A percentile compares a stretch with the other conserved stretches of the same genome.
phyloP scores from a whole-genome alignment of 73 alveolate genomes.

The Paramecium pentaurelia region DNA sequence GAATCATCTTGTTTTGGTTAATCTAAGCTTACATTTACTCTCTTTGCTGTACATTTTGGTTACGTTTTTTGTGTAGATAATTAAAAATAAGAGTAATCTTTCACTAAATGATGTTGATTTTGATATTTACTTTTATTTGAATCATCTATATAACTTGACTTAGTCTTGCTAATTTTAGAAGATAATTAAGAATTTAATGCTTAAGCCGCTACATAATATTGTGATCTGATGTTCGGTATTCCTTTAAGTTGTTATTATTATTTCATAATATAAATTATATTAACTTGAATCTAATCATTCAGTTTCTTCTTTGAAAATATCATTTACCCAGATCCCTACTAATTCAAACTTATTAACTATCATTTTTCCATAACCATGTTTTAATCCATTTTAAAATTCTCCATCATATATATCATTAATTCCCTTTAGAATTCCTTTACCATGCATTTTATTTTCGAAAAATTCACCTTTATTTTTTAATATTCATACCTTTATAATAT shows the following conservation, averaged over 20 bases:
- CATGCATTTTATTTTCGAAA: not conserved
- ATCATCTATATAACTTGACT: not conserved
- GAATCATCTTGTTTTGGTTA: not conserved
- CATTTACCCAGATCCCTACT: not conserved
- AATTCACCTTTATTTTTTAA: not conserved
- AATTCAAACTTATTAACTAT: not conserved
- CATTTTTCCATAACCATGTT: not conserved
- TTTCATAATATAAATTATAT: not conserved
- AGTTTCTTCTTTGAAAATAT: not conserved
- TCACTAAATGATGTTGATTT: not conserved
- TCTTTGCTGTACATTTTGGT: not conserved
- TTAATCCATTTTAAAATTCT: not conserved
- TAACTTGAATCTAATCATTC: not conserved
- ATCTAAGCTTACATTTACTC: conserved; percentile 9
- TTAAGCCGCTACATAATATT: not conserved
- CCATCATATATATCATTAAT: not conserved
- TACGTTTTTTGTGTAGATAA: not conserved
- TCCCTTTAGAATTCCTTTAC: not conserved
- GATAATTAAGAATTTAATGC: not conserved
- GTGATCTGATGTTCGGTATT: not conserved
- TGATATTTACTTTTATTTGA: not conserved
- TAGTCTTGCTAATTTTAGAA: not conserved
- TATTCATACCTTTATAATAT: not conserved
- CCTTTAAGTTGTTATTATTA: not conserved
- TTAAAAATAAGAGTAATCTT: conserved; percentile 15